Conservation (phyloP, 2,329 filamentous ascomycete species). For the Cercospora nicotianae region DNA sequence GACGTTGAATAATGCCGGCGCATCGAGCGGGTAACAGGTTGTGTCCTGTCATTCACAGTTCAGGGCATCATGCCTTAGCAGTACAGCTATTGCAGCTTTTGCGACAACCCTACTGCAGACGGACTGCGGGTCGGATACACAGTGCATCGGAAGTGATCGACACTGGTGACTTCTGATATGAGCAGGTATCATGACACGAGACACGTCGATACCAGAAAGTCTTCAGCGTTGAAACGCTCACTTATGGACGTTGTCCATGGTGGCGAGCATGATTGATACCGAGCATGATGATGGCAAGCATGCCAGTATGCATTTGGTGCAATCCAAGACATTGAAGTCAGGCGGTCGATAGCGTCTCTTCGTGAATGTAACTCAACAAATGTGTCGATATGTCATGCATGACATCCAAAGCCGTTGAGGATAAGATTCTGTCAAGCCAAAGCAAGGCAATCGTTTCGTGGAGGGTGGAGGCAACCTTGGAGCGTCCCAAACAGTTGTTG, state of each 20-base stretch:
- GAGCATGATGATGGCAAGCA: background rate
- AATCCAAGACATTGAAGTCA: background rate
- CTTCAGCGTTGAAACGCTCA: background rate
- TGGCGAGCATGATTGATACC: background rate
- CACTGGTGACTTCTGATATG: slow-evolving; percentile 1
- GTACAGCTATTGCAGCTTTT: slow-evolving; percentile 9
- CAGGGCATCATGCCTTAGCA: slow-evolving; percentile 8
- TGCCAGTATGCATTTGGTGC: background rate
- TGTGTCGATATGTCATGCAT: background rate
- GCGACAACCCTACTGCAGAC: slow-evolving; percentile 6
- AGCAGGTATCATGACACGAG: slow-evolving; percentile 3
- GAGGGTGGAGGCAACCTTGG: background rate
- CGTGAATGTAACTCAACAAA: background rate
- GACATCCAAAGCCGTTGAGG: background rate
- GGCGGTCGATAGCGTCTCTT: background rate
- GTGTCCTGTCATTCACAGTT: background rate
- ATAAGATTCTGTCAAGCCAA: slow-evolving; percentile 15
- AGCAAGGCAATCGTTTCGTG: slow-evolving; percentile 1
- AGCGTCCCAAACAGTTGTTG: background rate
- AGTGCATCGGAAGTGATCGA: slow-evolving; percentile 7
- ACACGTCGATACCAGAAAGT: background rate
- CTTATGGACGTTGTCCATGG: background rate
- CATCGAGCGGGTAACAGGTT: background rate
- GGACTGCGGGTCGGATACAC: background rate
- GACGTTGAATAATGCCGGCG: background rate